phyloP scores from a whole-genome alignment of 805 yeast species.

The Candida ponderosae region DNA sequence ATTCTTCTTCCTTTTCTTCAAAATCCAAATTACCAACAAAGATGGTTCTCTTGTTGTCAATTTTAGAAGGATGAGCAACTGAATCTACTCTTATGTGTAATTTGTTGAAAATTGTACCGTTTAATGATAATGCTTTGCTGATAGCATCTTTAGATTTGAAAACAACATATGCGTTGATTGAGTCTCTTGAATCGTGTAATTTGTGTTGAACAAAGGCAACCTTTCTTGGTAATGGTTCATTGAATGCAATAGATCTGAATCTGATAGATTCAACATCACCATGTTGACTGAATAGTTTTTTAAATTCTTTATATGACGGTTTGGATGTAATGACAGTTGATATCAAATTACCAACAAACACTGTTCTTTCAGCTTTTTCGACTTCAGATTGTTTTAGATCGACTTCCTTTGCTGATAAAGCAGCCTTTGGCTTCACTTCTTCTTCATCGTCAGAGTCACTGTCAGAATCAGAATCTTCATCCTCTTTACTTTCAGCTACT shows the following conservation, averaged over 20 bases:
- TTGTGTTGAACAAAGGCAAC: constrained; percentile 81
- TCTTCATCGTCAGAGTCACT: constrained; percentile 18
- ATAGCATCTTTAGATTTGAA: constrained; percentile 46
- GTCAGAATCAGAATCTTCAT: constrained; percentile 14
- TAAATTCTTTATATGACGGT: constrained; percentile 52
- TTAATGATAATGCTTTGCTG: constrained; percentile 38
- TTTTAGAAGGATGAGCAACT: constrained; percentile 83
- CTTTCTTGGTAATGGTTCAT: constrained; percentile 83
- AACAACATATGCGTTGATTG: constrained; percentile 85
- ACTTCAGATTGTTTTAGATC: constrained; percentile 66
- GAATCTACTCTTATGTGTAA: constrained; percentile 88
- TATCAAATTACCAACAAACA: constrained; percentile 84
- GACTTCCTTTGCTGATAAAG: constrained; percentile 36
- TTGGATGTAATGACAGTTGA: constrained; percentile 58
- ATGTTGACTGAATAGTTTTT: constrained; percentile 40
- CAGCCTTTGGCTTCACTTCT: constrained; percentile 12
- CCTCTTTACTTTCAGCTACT: constrained; percentile 6
- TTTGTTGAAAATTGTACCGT: constrained; percentile 59
- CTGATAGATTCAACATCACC: constrained; percentile 62
- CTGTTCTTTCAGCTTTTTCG: constrained; percentile 74
- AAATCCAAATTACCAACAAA: constrained; percentile 94
- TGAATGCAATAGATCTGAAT: constrained; percentile 87
- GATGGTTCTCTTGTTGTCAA: constrained; percentile 74
- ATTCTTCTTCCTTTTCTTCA: constrained; percentile 82
- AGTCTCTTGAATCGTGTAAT: constrained; percentile 67